Evolutionary conservation across 495 filamentous ascomycete species (phyloP), one percentile per base, ranked within the genome.

Genomic region (Neurospora africana): DNA sequence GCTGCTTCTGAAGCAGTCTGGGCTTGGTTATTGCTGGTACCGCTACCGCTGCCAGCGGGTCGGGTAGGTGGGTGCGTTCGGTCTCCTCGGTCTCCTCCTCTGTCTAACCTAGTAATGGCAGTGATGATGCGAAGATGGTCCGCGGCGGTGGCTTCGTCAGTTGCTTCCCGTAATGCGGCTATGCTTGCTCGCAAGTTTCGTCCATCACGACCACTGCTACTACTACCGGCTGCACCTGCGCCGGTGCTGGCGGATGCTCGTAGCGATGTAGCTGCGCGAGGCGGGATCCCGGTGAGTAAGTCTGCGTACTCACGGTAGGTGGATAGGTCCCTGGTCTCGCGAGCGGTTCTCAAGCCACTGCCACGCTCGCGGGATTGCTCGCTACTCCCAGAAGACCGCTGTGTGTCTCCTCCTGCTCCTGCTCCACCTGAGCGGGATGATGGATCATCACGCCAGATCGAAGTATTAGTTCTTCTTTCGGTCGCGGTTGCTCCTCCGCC

Each of bases 1-100:
- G 47, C 8, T 69, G 43, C 71, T 11, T 76, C 76, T 9, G 65
- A 40, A 3, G 47, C 43, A 4, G 72, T 68, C 4, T 69, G 70
- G 4, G 70, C 11, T 58, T 43, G 37, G 69, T 47, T 30, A 70
- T 36, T 58, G 71, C 70, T 53, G 10, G 53, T 72, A 27, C 70
- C 70, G 13, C 30, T 43, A 6, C 67, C 68, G 7, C 40, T 43
- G 4, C 74, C 74, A 61, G 27, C 27, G 53, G 27, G 6, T 27
- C 53, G 23, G 53, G 23, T 65, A 65, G 27, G 53, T 35, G 53
- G 53, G 53, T 65, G 13, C 6, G 23, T 33, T 65, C 53, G 53
- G 15, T 65, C 53, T 27, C 47, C 47, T 30, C 23, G 11, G 11
- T 27, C 47, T 65, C 53, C 47, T 30, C 23, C 53, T 65, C 23